Base-by-base conservation (phyloP, 768 basidiomycete species). In the Termitomyces sp. region DNA sequence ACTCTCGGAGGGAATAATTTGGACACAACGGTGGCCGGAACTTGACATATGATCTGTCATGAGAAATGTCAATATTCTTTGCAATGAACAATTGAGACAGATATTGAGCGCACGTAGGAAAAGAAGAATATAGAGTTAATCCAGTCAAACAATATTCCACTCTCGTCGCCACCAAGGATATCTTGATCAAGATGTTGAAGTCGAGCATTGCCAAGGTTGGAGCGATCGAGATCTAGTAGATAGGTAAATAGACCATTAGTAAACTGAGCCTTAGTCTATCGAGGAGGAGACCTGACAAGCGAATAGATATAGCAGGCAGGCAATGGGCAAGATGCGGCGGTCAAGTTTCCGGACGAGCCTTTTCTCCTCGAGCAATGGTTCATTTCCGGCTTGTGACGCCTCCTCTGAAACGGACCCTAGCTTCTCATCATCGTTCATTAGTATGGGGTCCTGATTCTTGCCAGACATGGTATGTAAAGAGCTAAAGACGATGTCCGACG, bases 161-260 rank as follows among this genome's bases (percentile, higher is more conserved):
- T 84, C 9, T 79, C 78, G 61, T 91, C 89, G 7, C 88, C 88
- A 12, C 76, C 77, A 12, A 91, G 80, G 12, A 74, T 70, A 56
- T 91, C 86, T 36, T 80, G 65, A 3, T 85, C 79, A 12, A 92
- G 69, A 11, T 87, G 85, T 69, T 87, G 87, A 36, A 91, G 72
- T 48, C 89, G 79, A 44, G 90, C 90, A 64, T 92, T 91, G 15
- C 89, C 90, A 39, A 91, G 64, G 64, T 91, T 91, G 0, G 86
- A 84, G 51, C 91, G 81, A 66, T 92, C 90, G 47, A 93, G 74
- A 65, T 84, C 80, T 80, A 12, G n/a, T n/a, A n/a, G 18, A 57
- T 12, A 53, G 7, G 40, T 55, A n/a, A 52, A 38, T 40, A 6
- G 23, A 41, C 27, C 46, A 33, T 51, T 18, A 15, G 36, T 53